Conservation (phyloP, 805 yeast species). For the Wickerhamomyces hampshirensis region DNA sequence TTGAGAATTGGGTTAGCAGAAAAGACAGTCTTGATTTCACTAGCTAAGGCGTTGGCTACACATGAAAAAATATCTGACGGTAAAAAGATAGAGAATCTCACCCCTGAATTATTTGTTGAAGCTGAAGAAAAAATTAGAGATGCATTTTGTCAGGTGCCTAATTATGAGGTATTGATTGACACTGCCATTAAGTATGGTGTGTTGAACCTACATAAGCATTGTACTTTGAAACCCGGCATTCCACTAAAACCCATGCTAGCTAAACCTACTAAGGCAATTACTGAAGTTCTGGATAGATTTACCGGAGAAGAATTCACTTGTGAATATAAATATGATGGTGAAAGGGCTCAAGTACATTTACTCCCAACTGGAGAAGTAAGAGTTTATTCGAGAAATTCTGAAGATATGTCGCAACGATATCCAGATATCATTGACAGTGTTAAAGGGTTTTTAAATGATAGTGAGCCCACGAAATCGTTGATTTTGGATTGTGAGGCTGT, state of each 20-base stretch:
- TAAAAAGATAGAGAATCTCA: slow-evolving; percentile 19
- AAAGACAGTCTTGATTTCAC: slow-evolving; percentile 77
- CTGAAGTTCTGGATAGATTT: slow-evolving; percentile 88
- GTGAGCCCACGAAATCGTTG: slow-evolving; percentile 43
- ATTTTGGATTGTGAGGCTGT: slow-evolving; percentile 96
- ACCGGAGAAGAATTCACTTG: slow-evolving; percentile 84
- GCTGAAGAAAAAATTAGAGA: slow-evolving; percentile 82
- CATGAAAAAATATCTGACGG: slow-evolving; percentile 43
- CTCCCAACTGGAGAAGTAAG: slow-evolving; percentile 59
- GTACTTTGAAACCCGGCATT: slow-evolving; percentile 82
- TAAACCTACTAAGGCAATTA: slow-evolving; percentile 89
- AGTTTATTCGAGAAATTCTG: slow-evolving; percentile 91
- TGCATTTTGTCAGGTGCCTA: slow-evolving; percentile 86
- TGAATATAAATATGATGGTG: slow-evolving; percentile 97
- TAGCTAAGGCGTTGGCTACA: slow-evolving; percentile 76
- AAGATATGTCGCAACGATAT: slow-evolving; percentile 93
- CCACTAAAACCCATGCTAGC: slow-evolving; percentile 98
- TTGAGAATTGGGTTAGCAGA: slow-evolving; percentile 92
- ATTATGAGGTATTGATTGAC: slow-evolving; percentile 73
- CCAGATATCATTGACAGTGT: slow-evolving; percentile 81
- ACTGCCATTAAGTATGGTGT: slow-evolving; percentile 68
- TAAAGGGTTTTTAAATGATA: slow-evolving; percentile 46
- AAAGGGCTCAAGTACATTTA: slow-evolving; percentile 90
- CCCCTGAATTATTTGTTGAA: slow-evolving; percentile 40
- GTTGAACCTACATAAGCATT: slow-evolving; percentile 54